Evolutionary conservation across 169 alveolate genomes (phyloP).

Genomic region (Neospora caninum): DNA sequence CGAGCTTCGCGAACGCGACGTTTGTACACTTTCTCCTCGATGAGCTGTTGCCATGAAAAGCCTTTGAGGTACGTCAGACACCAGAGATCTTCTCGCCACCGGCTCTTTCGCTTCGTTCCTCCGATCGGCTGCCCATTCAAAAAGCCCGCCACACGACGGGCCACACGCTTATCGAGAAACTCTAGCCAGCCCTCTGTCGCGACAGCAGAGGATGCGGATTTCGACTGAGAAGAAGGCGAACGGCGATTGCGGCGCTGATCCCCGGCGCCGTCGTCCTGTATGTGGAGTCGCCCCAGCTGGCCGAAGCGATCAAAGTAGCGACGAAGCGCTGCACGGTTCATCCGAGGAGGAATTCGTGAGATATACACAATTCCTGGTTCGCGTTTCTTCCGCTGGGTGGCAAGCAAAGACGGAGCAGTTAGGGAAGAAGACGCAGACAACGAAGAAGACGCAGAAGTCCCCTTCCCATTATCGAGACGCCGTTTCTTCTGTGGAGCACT

Average conservation of each 20-base stretch:
- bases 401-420: neutral
- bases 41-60: constrained; percentile 87
- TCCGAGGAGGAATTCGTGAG: neutral
- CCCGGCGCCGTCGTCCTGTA: neutral
- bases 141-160: constrained; percentile 82
- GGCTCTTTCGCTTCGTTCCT: constrained; percentile 85
- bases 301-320: neutral
- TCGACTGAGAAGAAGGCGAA: constrained; percentile 75
- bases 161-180: constrained; percentile 82
- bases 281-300: neutral
- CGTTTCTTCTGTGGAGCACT: neutral
- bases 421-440: neutral
- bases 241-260: constrained; percentile 46
- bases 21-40: constrained; percentile 82
- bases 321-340: neutral
- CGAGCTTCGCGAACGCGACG: constrained; percentile 79
- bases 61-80: constrained; percentile 81
- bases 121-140: constrained; percentile 85
- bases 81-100: constrained; percentile 88
- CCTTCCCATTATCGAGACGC: neutral
- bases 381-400: neutral
- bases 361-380: neutral
- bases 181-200: constrained; percentile 91
- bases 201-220: constrained; percentile 46
- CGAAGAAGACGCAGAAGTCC: neutral